These are phyloP conservation scores for Magnolia sinica DNA, from an alignment of 164 flowering plant species.

Conservation along the genomic window DNA sequence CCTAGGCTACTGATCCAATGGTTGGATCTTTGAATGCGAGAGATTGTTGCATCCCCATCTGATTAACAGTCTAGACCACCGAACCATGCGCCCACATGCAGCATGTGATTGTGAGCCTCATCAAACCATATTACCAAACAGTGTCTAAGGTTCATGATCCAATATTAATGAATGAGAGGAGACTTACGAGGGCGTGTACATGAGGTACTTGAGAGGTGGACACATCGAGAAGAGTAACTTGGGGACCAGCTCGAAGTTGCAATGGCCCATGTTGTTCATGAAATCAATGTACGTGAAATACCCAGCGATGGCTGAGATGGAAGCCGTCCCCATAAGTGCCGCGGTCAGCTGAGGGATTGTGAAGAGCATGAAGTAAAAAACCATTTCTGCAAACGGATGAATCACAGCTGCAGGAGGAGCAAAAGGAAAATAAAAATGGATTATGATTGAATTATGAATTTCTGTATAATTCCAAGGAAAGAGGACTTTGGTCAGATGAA, in stretches of 20 bases:
- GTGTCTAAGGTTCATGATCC: neutral
- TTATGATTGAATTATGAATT: no score
- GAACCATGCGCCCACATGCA: neutral
- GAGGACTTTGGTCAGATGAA: no score
- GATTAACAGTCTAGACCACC: no score
- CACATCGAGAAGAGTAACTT: constrained; percentile 29
- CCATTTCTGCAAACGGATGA: constrained; percentile 56
- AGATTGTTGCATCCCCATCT: neutral
- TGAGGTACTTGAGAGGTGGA: constrained; percentile 53
- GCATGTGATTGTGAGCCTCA: neutral
- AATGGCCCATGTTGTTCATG: constrained; percentile 63
- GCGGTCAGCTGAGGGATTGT: constrained; percentile 26
- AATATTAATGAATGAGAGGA: neutral
- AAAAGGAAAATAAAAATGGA: neutral
- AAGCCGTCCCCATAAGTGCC: constrained; percentile 16
- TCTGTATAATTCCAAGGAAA: no score
- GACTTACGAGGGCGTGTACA: constrained; percentile 70
- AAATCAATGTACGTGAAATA: constrained; percentile 44
- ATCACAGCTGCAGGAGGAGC: constrained; percentile 41
- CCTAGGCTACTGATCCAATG: neutral
- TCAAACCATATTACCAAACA: no score
- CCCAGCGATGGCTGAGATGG: constrained; percentile 15
- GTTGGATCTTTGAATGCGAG: neutral
- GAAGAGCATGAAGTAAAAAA: constrained; percentile 33
- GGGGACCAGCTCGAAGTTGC: constrained; percentile 58